Base-by-base conservation (phyloP, 208 protist species). In the Trypanosoma avium region DNA sequence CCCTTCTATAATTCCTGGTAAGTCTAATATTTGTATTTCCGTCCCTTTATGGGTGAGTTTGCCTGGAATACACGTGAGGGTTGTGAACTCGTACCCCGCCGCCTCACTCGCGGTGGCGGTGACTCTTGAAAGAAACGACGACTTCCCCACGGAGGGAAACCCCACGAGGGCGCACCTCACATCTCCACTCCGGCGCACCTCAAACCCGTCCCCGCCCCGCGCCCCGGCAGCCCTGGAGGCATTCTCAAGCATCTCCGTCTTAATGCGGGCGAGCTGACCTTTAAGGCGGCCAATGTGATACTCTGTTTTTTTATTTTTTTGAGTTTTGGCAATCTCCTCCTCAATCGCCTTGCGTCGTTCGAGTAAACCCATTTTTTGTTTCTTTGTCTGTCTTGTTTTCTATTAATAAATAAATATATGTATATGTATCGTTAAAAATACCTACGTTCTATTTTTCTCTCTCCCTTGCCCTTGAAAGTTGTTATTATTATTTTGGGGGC, bases 1-100 rank as follows among this genome's bases (percentile, higher is more conserved):
- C 36, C 98, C 98, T 76, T 99, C 97, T 71, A 99, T 99, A 69
- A 99, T 99, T 73, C 98, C 98, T 19, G 98, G 98, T 12, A 99
- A 68, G 80, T 99, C 98, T 17, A 99, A 79, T 71, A 99, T 90
- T 76, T 99, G 98, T 59, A 99, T 98, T 43, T 97, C 93, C 7
- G 97, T 97, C 9, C 95, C 97, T 56, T 96, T 97, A 82, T 98
- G 94, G 57, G 95, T 64, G 29, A 99, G 82, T 49, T 99, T 95
- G 38, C 98, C 98, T 12, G 98, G 98, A 78, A 99, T 99, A 82
- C 97, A 99, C 17, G 98, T 99, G 13, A 99, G 88, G 6, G 98
- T 99, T 33, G 98, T 99, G 83, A 99, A 99, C 61, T 99, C 97
- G 73, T 99, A 99, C 21, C 90, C 82, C 0, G 97, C 98, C 27